These are phyloP conservation scores for Colletotrichum horii DNA, from an alignment of 2,329 filamentous ascomycete genomes.

Conservation along the genomic window DNA sequence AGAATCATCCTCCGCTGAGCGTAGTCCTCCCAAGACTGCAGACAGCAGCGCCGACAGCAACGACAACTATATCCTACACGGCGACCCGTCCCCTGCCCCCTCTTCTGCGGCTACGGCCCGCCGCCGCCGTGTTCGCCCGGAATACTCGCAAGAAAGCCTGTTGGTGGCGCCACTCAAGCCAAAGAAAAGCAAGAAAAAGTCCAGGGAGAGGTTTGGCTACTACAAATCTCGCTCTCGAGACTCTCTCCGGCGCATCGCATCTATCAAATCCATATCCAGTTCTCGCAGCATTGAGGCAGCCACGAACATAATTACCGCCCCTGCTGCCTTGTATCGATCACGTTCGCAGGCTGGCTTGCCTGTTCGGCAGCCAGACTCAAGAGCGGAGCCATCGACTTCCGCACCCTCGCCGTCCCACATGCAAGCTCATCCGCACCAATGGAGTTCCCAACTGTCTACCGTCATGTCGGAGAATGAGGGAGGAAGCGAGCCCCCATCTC, in stretches of 20 bases:
- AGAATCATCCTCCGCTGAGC: slow-evolving; percentile 42
- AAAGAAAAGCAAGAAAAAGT: slow-evolving; percentile 48
- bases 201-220: slow-evolving; percentile 54
- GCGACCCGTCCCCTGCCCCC: slow-evolving; percentile 46
- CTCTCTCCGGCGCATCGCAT: slow-evolving; percentile 53
- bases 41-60: slow-evolving; percentile 47
- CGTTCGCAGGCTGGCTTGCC: slow-evolving; percentile 34
- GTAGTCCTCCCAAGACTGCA: slow-evolving; percentile 35
- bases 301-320: slow-evolving; percentile 41
- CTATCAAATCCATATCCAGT: slow-evolving; percentile 61
- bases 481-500: slow-evolving; percentile 54
- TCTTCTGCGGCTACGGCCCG: slow-evolving; percentile 39
- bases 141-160: slow-evolving; percentile 67
- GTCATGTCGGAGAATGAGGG: slow-evolving; percentile 67
- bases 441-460: slow-evolving; percentile 69
- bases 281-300: slow-evolving; percentile 55
- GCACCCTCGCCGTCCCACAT: slow-evolving; percentile 35
- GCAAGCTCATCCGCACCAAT: slow-evolving; percentile 59
- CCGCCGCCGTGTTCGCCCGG: slow-evolving; percentile 37
- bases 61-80: slow-evolving; percentile 61
- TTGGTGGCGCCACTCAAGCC: slow-evolving; percentile 61
- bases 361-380: slow-evolving; percentile 32
- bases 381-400: slow-evolving; percentile 23
- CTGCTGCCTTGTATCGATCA: slow-evolving; percentile 43
- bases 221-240: slow-evolving; percentile 58